A percentile compares a stretch with the other conserved stretches of the same genome.
Conservation (phyloP, 225 moss, liverwort and hornwort species). For the Marchantia polymorpha region DNA sequence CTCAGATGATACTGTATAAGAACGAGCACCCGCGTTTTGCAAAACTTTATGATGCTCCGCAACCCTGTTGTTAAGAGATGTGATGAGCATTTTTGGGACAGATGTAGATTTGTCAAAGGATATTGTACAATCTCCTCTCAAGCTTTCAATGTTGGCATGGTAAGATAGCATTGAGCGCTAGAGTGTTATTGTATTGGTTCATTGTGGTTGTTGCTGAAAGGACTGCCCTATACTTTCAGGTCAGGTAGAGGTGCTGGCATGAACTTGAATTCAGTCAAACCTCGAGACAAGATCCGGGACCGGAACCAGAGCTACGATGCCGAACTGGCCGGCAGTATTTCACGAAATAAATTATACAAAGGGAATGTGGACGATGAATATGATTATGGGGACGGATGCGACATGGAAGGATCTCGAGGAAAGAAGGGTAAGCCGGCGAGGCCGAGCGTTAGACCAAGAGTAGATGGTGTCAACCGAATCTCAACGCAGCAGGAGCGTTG, state of each 20-base stretch:
- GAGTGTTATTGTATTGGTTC: background rate
- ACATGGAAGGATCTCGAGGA: conserved; percentile 37
- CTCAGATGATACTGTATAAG: background rate
- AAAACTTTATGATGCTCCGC: background rate
- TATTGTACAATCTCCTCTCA: background rate
- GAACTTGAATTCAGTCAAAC: conserved; percentile 12
- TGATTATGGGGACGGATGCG: conserved; percentile 41
- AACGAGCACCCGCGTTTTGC: background rate
- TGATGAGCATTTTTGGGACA: too few species aligned
- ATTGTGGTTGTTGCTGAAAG: background rate
- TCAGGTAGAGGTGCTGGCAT: conserved; percentile 10
- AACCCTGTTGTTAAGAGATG: background rate
- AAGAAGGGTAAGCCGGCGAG: conserved; percentile 44
- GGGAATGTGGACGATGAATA: conserved; percentile 73
- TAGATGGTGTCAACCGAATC: conserved; percentile 48
- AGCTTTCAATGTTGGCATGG: background rate
- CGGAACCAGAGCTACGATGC: conserved; percentile 67
- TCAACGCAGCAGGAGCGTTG: conserved; percentile 74
- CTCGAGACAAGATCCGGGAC: conserved; percentile 24
- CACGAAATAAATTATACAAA: conserved; percentile 69
- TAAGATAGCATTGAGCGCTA: too few species aligned
- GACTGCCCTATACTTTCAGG: conserved; percentile 22
- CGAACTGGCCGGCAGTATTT: conserved; percentile 70
- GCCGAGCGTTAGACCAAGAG: conserved; percentile 22
- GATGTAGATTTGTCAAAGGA: too few species aligned